phyloP scores from a whole-genome alignment of 306 rosid species.

The Fagus crenata region DNA sequence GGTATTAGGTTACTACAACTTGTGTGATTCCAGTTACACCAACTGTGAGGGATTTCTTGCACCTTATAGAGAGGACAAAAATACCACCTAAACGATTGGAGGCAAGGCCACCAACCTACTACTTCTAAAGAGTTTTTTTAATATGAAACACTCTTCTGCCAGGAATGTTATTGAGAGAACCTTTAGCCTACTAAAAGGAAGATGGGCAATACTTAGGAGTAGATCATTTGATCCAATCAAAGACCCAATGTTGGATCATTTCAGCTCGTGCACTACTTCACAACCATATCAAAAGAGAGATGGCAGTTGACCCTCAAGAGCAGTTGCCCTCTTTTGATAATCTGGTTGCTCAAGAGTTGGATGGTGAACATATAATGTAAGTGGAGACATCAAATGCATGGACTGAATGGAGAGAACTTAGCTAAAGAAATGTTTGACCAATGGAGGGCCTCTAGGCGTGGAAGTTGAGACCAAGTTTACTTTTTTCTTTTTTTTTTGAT shows the following conservation, averaged over 20 bases:
- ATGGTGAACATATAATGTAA: too few relatives aligned
- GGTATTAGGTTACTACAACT: not conserved
- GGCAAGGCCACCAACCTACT: not conserved
- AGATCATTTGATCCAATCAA: not conserved
- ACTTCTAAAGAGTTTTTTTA: not conserved
- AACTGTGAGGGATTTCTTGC: conserved; percentile 3
- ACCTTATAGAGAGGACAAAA: not conserved
- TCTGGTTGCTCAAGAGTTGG: too few relatives aligned
- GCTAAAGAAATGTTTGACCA: too few relatives aligned
- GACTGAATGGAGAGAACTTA: too few relatives aligned
- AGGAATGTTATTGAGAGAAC: not conserved
- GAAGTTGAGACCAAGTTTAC: too few relatives aligned
- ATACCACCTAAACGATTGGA: not conserved
- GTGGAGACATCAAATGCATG: too few relatives aligned
- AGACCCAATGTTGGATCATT: not conserved
- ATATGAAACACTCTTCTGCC: not conserved
- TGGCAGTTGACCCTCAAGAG: not conserved
- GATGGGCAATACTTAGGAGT: not conserved
- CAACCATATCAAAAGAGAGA: conserved; percentile 1
- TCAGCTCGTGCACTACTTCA: not conserved
- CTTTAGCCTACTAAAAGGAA: not conserved
- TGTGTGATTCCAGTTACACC: not conserved
- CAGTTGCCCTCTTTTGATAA: too few relatives aligned
- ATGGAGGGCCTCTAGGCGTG: too few relatives aligned
- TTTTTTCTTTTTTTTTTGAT: too few relatives aligned